A percentile compares a stretch with the other conserved stretches of the same genome.
Conservation (phyloP, 768 basidiomycete genomes). For the Butyriboletus loyo region DNA sequence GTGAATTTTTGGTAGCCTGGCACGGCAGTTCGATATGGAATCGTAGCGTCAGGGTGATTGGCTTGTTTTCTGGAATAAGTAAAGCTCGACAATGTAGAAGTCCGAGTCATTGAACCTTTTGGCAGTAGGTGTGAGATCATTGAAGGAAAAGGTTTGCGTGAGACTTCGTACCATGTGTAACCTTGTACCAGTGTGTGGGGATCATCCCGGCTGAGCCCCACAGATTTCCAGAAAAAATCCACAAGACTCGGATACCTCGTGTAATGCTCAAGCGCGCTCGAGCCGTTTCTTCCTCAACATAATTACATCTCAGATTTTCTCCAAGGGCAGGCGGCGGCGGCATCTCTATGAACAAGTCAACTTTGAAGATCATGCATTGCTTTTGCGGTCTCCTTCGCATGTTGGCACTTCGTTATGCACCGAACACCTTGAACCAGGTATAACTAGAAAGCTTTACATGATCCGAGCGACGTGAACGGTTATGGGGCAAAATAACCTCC, state of each 20-base stretch:
- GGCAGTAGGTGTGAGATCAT: background rate
- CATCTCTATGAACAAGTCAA: background rate
- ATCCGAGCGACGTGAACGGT: background rate
- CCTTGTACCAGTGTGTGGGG: background rate
- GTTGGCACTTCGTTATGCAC: background rate
- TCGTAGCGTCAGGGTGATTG: background rate
- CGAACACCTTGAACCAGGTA: background rate
- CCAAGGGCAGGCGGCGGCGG: background rate
- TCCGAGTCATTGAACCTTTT: background rate
- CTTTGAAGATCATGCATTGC: background rate
- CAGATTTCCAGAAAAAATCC: background rate
- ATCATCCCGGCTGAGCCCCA: background rate
- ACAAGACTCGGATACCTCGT: background rate
- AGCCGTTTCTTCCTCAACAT: conserved; percentile 4
- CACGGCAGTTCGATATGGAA: background rate
- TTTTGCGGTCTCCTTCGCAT: background rate
- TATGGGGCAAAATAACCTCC: background rate
- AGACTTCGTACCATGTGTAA: background rate
- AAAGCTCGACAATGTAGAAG: background rate
- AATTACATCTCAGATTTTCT: background rate
- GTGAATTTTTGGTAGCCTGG: background rate
- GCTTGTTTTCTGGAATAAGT: background rate
- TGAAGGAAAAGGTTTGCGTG: conserved; percentile 1
- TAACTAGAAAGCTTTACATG: background rate
- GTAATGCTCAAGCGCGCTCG: background rate